phyloP scores from a whole-genome alignment of 768 basidiomycete species.

The Rhodotorula toruloides region DNA sequence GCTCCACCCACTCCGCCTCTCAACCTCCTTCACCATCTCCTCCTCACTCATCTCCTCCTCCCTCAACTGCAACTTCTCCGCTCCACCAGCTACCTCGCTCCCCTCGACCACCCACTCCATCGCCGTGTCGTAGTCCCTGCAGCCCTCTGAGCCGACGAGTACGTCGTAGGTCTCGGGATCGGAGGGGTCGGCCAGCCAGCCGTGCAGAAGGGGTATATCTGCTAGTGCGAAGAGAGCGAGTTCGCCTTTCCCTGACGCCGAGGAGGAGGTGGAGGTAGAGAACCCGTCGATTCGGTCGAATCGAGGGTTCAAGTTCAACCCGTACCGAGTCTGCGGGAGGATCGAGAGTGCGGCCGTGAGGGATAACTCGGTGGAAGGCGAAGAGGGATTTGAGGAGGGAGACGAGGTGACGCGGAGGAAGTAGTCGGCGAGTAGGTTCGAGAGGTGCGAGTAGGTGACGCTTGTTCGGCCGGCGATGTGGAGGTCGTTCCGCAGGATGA shows the following conservation, averaged over 20 bases:
- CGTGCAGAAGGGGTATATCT: constrained; percentile 75
- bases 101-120: constrained; percentile 72
- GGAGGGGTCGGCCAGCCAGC: constrained; percentile 57
- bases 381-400: neutral
- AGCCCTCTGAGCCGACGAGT: constrained; percentile 22
- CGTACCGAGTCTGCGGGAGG: constrained; percentile 73
- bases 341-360: constrained; percentile 56
- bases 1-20: constrained; percentile 48
- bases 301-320: constrained; percentile 80
- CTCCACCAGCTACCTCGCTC: constrained; percentile 57
- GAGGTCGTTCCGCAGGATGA: constrained; percentile 78
- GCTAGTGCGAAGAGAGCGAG: constrained; percentile 79
- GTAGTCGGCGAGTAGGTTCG: constrained; percentile 76
- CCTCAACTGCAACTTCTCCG: constrained; percentile 51
- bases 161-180: constrained; percentile 39
- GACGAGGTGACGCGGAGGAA: constrained; percentile 52
- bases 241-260: constrained; percentile 51
- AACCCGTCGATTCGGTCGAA: constrained; percentile 57
- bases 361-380: constrained; percentile 39
- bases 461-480: constrained; percentile 50
- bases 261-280: neutral
- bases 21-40: constrained; percentile 23
- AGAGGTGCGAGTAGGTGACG: constrained; percentile 78
- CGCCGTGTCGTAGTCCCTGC: constrained; percentile 65
- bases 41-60: constrained; percentile 33